A percentile compares a stretch with the other conserved stretches of the same genome.
Evolutionary conservation across 1,284 basidiomycete genomes (phyloP).

Genomic region (Anthracocystis walkeri): DNA sequence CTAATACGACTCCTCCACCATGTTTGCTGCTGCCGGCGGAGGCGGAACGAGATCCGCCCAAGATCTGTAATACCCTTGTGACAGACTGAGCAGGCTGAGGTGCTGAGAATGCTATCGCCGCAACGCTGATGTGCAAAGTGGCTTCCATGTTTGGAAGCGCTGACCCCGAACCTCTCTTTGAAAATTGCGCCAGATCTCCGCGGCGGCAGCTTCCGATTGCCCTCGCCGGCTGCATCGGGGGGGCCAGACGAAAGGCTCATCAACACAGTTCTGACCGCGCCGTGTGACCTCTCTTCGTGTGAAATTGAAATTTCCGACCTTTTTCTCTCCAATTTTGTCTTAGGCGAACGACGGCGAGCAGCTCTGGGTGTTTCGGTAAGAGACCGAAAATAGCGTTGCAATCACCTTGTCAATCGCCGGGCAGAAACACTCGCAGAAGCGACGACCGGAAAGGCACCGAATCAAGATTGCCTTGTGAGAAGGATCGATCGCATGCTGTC

Average conservation of each 20-base stretch:
- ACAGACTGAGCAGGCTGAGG: neutral
- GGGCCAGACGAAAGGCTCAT: neutral
- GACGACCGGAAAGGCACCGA: conserved; percentile 18
- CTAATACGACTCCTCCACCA: neutral
- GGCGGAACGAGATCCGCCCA: neutral
- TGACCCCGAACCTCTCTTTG: neutral
- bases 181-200: conserved; percentile 13
- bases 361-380: conserved; percentile 2
- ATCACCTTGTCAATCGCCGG: no score
- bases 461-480: neutral
- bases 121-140: neutral
- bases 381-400: conserved; percentile 14
- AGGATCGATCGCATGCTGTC: neutral
- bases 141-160: neutral
- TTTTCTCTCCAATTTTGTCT: neutral
- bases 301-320: conserved; percentile 6
- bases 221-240: neutral
- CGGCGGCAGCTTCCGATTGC: conserved; percentile 22
- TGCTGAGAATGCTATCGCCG: neutral
- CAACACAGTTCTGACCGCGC: neutral
- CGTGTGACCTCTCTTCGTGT: conserved; percentile 6
- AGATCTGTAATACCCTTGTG: neutral
- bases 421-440: neutral
- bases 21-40: neutral
- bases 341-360: neutral